Evolutionary conservation across 495 filamentous ascomycete genomes (phyloP).

Genomic region (Cercophora newfieldiana): DNA sequence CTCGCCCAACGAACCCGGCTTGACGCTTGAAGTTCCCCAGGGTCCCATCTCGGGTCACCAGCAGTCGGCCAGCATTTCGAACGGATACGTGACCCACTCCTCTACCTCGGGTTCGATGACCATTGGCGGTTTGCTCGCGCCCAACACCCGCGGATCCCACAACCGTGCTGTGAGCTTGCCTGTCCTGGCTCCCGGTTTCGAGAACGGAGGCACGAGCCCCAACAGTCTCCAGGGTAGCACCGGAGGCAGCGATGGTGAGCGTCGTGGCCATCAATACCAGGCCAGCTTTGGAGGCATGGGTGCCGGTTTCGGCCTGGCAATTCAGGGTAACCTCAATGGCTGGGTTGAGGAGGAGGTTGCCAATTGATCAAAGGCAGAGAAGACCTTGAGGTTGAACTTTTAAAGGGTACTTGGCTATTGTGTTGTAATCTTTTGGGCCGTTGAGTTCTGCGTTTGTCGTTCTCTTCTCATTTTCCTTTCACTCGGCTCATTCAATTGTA

Average conservation of each 20-base stretch:
- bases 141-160: conserved; percentile 69
- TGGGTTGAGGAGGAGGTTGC: conserved; percentile 60
- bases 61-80: conserved; percentile 61
- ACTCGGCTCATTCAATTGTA: conserved; percentile 25
- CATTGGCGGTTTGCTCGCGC: conserved; percentile 73
- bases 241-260: conserved; percentile 41
- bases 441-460: conserved; percentile 18
- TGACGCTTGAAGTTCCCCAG: conserved; percentile 56
- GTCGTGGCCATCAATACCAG: conserved; percentile 58
- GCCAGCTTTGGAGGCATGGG: conserved; percentile 54
- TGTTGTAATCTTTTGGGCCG: conserved; percentile 27
- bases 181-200: conserved; percentile 54
- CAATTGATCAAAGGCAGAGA: conserved; percentile 36
- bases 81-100: conserved; percentile 54
- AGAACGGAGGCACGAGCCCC: conserved; percentile 51
- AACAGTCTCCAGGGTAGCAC: conserved; percentile 44
- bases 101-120: conserved; percentile 61
- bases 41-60: conserved; percentile 58
- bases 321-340: conserved; percentile 53
- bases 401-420: conserved; percentile 18
- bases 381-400: neutral
- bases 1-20: conserved; percentile 50
- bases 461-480: conserved; percentile 13
- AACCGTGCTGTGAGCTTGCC: conserved; percentile 83
- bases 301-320: conserved; percentile 49